Evolutionary conservation across 164 flowering plant species (phyloP), one percentile per base, ranked within the genome.

Genomic region (Magnolia changhungtana): DNA sequence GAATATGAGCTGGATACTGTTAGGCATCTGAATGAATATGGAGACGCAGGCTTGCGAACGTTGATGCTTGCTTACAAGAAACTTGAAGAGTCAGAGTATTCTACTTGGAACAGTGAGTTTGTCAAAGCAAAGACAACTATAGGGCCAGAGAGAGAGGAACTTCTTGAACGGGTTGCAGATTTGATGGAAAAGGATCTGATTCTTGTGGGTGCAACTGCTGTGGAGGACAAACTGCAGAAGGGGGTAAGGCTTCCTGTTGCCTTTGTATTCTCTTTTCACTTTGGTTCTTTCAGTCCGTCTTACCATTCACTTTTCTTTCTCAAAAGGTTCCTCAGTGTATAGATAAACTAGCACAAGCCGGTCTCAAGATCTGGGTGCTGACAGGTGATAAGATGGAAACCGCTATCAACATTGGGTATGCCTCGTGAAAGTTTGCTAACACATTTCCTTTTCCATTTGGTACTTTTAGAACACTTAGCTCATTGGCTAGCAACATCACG

Each of bases 321-420:
- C 49, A 59, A 18, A 78, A 96, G 99, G 99, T 96, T 78, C 99
- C 99, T 79, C 93, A 94, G 77, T 96, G 99, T 82, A 96, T 96
- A 69, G 99, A 96, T 82, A 94, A 94, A 85, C 90, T 96, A 69
- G 99, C 99, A 63, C 99, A 94, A 85, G 99, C 99, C 80, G 99
- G 99, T 83, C 92, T 96, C 61, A 96, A 96, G 86, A 78, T 96
- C 79, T 96, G 99, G 99, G 97, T 96, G 76, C 88, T 96, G 83
- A 96, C 99, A 27, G 99, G 99, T 72, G 99, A 96, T 83, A 96
- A 94, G 85, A 92, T 93, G 98, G 99, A 96, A 89, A 96, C 99
- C 78, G 99, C 99, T 78, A 92, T 96, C 77, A 96, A 96, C 78
- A 94, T 96, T 67, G 99, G 99, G 99, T 94, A 29, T 71, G 91